Conservation (phyloP, 148 eudicot species). For the Mesembryanthemum crystallinum region DNA sequence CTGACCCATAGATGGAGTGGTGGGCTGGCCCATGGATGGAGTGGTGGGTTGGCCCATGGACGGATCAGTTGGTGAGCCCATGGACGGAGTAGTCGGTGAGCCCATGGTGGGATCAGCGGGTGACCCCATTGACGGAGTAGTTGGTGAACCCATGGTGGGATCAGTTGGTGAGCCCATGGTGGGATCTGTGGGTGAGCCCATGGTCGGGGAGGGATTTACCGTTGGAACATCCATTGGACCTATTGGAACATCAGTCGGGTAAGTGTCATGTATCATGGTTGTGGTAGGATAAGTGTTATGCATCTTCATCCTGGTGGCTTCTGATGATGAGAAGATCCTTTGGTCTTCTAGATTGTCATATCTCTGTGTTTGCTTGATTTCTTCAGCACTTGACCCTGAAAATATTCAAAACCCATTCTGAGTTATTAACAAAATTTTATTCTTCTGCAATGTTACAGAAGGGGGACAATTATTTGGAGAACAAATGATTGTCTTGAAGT, state of each 20-base stretch:
- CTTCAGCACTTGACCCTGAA: slow-evolving; percentile 60
- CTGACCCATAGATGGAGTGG: too few relatives aligned
- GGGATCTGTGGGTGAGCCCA: slow-evolving; percentile 29
- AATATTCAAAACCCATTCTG: slow-evolving; percentile 1
- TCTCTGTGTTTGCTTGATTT: slow-evolving; percentile 31
- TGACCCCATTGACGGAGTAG: slow-evolving; percentile 3
- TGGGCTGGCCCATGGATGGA: too few relatives aligned
- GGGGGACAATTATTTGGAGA: too few relatives aligned
- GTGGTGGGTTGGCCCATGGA: too few relatives aligned
- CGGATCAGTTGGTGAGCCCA: too few relatives aligned
- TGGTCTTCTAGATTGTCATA: slow-evolving; percentile 31
- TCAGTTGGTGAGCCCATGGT: slow-evolving; percentile 28
- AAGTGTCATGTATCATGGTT: slow-evolving; percentile 2
- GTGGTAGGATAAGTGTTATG: slow-evolving; percentile 29
- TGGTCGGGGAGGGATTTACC: slow-evolving; percentile 30
- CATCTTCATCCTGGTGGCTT: slow-evolving; percentile 4
- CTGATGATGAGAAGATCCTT: slow-evolving; percentile 12
- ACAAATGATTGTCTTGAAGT: too few relatives aligned
- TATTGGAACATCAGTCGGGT: slow-evolving; percentile 14
- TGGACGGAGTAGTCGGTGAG: slow-evolving; percentile 20
- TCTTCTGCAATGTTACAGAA: too few relatives aligned
- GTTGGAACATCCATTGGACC: slow-evolving; percentile 28
- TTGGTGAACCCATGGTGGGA: slow-evolving; percentile 19
- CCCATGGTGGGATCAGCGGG: slow-evolving; percentile 22
- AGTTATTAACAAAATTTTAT: too few relatives aligned